Evolutionary conservation across 768 basidiomycete genomes (phyloP), one percentile per base, ranked within the genome.

Genomic region (Coprinopsis strossmayeri): DNA sequence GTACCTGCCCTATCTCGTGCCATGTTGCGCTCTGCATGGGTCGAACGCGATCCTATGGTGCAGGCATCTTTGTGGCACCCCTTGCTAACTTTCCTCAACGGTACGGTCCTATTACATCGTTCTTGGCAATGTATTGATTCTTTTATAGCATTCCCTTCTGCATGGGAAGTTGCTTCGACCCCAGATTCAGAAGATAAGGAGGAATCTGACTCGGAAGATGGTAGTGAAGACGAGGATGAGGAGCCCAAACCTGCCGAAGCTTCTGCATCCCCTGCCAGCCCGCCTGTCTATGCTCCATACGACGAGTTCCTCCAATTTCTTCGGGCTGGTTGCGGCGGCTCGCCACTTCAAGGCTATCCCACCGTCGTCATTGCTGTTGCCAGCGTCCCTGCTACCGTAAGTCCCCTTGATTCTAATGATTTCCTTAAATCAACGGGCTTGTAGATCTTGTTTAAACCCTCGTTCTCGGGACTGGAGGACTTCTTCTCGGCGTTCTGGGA

Each of bases 401-500:
- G 80, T 61, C 17, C 20, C n/a, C 15, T 30, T 48, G 7, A 13
- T 25, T 25, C 15, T 7, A 24, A 26, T 46, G 5, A 58, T 24
- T 41, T 7, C 45, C 32, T 44, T 30, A 32, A 34, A 26, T 45
- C 17, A 25, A 24, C 24, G 2, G 18, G 2, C 47, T 7, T 7
- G 11, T 42, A 71, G 64, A 66, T 66, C 28, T 57, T 69, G 28
- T 60, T 61, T 12, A 62, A 60, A 3, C 50, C 57, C 9, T 50
- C 50, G 9, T 48, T 56, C 28, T 47, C 61, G 35, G 66, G 61
- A 44, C 60, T 84, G 2, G 55, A 68, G 2, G 70, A 73, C 24
- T 66, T 95, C 35, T 87, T 91, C 59, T 65, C 71, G 0, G 79
- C 89, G 0, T 82, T 97, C 57, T 96, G 93, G 91, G 77, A 81